Evolutionary conservation across 345 rosid species (phyloP).

Genomic region (Citrus sinensis): DVS_A1.0 CM039168.1:26302001-26302500

Average conservation of each 20-base stretch:
- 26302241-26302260: neutral
- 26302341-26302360: slow-evolving; percentile 18
- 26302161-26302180: neutral
- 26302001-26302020: slow-evolving; percentile 9
- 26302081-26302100: neutral
- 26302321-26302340: slow-evolving; percentile 19
- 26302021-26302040: neutral
- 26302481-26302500: neutral
- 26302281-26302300: slow-evolving; percentile 16
- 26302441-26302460: neutral
- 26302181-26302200: neutral
- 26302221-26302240: neutral
- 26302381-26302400: slow-evolving; percentile 5
- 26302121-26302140: neutral
- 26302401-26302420: slow-evolving; percentile 13
- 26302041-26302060: neutral
- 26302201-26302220: neutral
- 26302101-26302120: slow-evolving; percentile 2
- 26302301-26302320: slow-evolving; percentile 13
- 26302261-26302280: slow-evolving; percentile 19
- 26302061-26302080: neutral
- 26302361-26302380: neutral
- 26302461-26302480: neutral
- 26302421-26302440: neutral
- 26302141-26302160: neutral